Conservation (phyloP, 306 rosid genomes). For the Cucumis cinereus region DNA sequence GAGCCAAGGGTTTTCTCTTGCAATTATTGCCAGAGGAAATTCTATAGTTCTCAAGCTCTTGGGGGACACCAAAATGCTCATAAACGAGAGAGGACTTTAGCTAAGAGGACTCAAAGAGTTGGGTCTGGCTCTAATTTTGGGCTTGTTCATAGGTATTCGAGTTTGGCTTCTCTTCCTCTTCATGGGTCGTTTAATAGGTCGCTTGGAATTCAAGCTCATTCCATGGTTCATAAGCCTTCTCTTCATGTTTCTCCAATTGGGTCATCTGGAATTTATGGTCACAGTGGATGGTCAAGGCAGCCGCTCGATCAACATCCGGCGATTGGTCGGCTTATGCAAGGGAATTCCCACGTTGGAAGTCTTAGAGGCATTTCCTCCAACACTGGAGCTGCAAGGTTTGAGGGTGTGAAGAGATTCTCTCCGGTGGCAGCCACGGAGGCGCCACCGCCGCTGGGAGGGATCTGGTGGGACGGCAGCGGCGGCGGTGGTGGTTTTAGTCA, state of each 20-base stretch:
- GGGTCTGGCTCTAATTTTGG: conserved; percentile 14
- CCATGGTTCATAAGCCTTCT: conserved; percentile 65
- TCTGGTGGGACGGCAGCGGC: conserved; percentile 22
- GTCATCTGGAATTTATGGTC: conserved; percentile 21
- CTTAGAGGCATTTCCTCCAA: conserved; percentile 21
- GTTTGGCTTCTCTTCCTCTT: conserved; percentile 80
- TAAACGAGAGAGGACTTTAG: conserved; percentile 73
- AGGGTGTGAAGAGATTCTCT: conserved; percentile 20
- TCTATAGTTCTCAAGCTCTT: conserved; percentile 89
- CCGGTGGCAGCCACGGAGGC: conserved; percentile 23
- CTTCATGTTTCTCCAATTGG: conserved; percentile 21
- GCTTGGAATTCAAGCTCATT: conserved; percentile 71
- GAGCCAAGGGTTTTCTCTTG: conserved; percentile 69
- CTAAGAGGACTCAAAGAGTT: conserved; percentile 41
- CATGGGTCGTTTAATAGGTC: conserved; percentile 65
- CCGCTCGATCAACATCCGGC: conserved; percentile 36
- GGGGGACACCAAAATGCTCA: conserved; percentile 98
- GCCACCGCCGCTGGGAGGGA: conserved; percentile 32
- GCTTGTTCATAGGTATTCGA: conserved; percentile 25
- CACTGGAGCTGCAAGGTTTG: conserved; percentile 33
- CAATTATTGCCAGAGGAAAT: conserved; percentile 86
- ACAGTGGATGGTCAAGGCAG: conserved; percentile 32
- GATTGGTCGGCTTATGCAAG: conserved; percentile 17
- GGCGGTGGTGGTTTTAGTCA: conserved; percentile 8
- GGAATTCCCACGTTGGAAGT: conserved; percentile 18